Evolutionary conservation across 1,284 basidiomycete species (phyloP).

Genomic region (Trichosporon asahii): DNA sequence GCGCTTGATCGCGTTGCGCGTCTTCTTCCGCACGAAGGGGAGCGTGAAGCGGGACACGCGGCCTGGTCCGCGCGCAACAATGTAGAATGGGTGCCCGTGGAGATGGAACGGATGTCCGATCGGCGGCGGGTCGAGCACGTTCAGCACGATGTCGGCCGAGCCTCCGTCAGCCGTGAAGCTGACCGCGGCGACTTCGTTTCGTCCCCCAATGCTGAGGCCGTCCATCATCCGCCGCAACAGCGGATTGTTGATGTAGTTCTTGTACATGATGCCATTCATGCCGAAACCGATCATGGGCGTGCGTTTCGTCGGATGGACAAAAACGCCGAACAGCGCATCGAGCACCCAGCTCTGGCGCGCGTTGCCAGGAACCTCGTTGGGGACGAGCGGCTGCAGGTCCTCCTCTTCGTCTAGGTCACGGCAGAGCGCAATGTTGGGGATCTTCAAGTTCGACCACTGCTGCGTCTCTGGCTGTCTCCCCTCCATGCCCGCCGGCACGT

Average conservation of each 20-base stretch:
- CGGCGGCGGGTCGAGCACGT: conserved; percentile 39
- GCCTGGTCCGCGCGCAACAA: conserved; percentile 34
- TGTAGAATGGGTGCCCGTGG: conserved; percentile 33
- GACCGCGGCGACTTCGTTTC: conserved; percentile 24
- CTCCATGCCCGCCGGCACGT: background rate
- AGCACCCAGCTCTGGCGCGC: conserved; percentile 28
- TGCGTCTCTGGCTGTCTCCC: background rate
- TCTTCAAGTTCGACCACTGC: conserved; percentile 3
- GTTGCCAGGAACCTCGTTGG: conserved; percentile 23
- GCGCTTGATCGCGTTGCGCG: conserved; percentile 44
- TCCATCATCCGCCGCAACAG: conserved; percentile 31
- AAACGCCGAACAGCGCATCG: conserved; percentile 28
- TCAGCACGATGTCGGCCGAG: conserved; percentile 28
- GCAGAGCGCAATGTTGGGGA: conserved; percentile 16
- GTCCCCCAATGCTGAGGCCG: conserved; percentile 23
- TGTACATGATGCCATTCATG: conserved; percentile 34
- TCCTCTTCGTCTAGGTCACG: conserved; percentile 30
- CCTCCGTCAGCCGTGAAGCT: background rate
- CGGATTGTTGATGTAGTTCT: conserved; percentile 39
- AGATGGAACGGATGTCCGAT: conserved; percentile 49
- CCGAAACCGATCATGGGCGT: conserved; percentile 25
- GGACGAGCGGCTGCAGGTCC: conserved; percentile 30
- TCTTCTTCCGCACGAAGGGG: conserved; percentile 2
- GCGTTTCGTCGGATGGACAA: conserved; percentile 23
- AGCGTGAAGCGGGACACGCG: background rate